phyloP scores from a whole-genome alignment of 495 filamentous ascomycete species.

The Alectoria sarmentosa region DNA sequence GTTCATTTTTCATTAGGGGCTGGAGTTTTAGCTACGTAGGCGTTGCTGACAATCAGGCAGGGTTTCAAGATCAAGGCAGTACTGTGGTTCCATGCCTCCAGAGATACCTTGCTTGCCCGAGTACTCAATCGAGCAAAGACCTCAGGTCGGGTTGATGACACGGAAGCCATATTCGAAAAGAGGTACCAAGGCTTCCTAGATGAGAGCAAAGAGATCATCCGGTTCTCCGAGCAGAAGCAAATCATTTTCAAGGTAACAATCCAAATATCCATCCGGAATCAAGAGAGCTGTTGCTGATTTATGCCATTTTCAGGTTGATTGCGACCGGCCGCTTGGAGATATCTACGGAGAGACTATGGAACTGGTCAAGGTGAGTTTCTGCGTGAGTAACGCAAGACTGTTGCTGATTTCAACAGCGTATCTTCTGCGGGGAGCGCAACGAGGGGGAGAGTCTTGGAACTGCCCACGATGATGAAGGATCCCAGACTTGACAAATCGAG shows the following conservation, averaged over 20 bases:
- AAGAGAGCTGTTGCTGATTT: neutral
- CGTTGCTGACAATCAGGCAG: neutral
- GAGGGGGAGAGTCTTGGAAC: neutral
- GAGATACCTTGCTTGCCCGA: neutral
- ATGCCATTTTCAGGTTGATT: slow-evolving; percentile 3
- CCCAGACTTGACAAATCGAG: neutral
- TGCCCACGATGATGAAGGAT: neutral
- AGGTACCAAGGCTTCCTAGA: slow-evolving; percentile 11
- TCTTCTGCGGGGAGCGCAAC: neutral
- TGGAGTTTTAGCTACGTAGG: too few species aligned
- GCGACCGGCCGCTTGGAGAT: neutral
- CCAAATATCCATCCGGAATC: neutral
- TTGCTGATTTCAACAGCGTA: neutral
- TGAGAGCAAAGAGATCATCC: slow-evolving; percentile 16
- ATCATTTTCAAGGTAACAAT: slow-evolving; percentile 13
- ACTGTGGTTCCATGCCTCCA: slow-evolving; percentile 8
- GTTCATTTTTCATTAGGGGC: neutral
- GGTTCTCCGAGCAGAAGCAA: neutral
- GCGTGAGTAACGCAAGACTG: neutral
- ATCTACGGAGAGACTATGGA: neutral
- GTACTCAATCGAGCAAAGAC: slow-evolving; percentile 11
- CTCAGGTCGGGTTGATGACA: slow-evolving; percentile 18
- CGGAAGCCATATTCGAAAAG: slow-evolving; percentile 11
- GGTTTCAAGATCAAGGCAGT: slow-evolving; percentile 11
- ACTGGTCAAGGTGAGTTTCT: slow-evolving; percentile 2